A percentile compares a stretch with the other conserved stretches of the same genome.
Conservation (phyloP, 441 rosid species). For the Geranium incanum region DNA sequence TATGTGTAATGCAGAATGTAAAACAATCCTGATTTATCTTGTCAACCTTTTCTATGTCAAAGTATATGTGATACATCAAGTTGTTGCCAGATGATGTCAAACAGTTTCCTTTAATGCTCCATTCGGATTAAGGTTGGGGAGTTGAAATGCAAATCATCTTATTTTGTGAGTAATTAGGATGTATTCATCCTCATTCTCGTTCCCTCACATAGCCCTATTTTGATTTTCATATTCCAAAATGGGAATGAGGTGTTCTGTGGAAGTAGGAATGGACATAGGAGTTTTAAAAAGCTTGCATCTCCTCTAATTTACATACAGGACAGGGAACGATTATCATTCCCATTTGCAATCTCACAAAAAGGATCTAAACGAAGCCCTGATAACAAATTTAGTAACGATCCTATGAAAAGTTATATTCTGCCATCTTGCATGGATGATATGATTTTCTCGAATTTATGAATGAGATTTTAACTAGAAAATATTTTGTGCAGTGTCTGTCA, state of each 20-base stretch:
- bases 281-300: too few relatives aligned
- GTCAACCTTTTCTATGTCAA: not conserved
- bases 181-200: too few relatives aligned
- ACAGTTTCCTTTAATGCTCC: not conserved
- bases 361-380: not conserved
- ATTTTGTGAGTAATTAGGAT: too few relatives aligned
- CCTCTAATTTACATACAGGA: not conserved
- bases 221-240: too few relatives aligned
- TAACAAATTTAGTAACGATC: not conserved
- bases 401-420: not conserved
- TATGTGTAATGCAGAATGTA: not conserved
- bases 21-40: not conserved
- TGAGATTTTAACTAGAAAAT: slow-evolving; percentile 9
- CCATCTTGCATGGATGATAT: not conserved
- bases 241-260: too few relatives aligned
- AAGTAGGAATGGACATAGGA: too few relatives aligned
- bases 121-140: too few relatives aligned
- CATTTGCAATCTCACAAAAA: slow-evolving; percentile 1
- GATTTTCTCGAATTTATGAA: not conserved
- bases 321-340: not conserved
- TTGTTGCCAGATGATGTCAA: slow-evolving; percentile 1
- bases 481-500: slow-evolving; percentile 62
- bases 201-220: too few relatives aligned
- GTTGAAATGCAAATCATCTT: too few relatives aligned
- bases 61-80: not conserved